A percentile compares a stretch with the other conserved stretches of the same genome.
Conservation (phyloP, 441 rosid species). For the Aquilaria agallochum region DNA sequence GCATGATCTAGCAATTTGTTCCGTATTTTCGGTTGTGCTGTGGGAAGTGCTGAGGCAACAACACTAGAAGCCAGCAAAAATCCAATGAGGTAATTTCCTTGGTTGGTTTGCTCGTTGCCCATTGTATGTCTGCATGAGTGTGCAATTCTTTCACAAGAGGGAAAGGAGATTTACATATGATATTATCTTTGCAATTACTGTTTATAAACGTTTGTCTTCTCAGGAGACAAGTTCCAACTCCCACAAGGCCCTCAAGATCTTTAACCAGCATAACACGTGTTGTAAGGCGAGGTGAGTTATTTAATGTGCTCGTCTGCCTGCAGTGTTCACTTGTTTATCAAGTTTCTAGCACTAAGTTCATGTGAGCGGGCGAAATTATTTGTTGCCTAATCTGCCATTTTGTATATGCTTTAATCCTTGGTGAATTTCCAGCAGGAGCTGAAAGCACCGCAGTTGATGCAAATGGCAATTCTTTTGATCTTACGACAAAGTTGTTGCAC, state of each 20-base stretch:
- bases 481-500: constrained; percentile 88
- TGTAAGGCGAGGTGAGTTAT: constrained; percentile 56
- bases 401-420: too few relatives aligned
- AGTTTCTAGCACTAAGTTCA: background rate
- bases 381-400: background rate
- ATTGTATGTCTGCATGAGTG: background rate
- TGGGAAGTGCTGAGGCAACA: constrained; percentile 65
- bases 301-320: background rate
- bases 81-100: constrained; percentile 72
- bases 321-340: background rate
- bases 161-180: background rate
- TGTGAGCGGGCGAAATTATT: background rate
- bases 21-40: constrained; percentile 78
- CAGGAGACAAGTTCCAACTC: constrained; percentile 81
- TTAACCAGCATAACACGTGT: constrained; percentile 80
- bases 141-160: background rate
- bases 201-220: constrained; percentile 3
- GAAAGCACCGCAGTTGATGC: constrained; percentile 77
- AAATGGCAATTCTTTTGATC: constrained; percentile 87
- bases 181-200: background rate
- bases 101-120: background rate
- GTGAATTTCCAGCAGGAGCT: constrained; percentile 37
- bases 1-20: constrained; percentile 67
- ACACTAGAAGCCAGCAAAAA: constrained; percentile 95
- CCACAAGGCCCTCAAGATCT: constrained; percentile 80